phyloP scores from a whole-genome alignment of 169 alveolate genomes.

The Theileria annulata region DNA sequence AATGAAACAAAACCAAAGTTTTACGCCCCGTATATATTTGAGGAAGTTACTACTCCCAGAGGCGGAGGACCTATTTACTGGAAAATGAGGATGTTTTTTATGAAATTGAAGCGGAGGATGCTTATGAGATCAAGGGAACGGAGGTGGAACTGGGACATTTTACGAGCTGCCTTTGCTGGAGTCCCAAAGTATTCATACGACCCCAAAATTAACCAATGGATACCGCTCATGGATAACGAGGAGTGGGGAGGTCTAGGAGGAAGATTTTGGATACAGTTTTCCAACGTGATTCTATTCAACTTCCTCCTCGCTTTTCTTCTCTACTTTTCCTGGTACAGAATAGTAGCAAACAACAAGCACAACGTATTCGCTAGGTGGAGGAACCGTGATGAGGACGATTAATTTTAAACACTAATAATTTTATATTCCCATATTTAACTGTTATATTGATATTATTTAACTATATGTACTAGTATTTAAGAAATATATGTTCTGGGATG shows the following conservation, averaged over 20 bases:
- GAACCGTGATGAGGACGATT: constrained; percentile 46
- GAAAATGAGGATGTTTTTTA: constrained; percentile 55
- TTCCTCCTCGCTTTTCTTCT: constrained; percentile 72
- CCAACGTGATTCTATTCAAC: constrained; percentile 69
- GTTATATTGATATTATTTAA: too few species aligned
- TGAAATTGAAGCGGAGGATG: constrained; percentile 42
- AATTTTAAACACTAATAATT: neutral
- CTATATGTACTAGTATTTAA: too few species aligned
- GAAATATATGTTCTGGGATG: neutral
- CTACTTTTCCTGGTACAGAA: constrained; percentile 68
- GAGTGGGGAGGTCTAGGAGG: constrained; percentile 82
- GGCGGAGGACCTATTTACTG: constrained; percentile 78
- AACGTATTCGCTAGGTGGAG: constrained; percentile 78
- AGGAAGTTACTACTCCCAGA: constrained; percentile 65
- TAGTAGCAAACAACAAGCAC: constrained; percentile 74
- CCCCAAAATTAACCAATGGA: constrained; percentile 76
- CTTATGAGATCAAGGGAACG: constrained; percentile 57
- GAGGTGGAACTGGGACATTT: constrained; percentile 66
- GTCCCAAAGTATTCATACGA: constrained; percentile 76
- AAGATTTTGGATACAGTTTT: constrained; percentile 71
- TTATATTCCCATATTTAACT: too few species aligned
- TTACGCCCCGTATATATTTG: constrained; percentile 53
- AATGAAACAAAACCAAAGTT: constrained; percentile 24
- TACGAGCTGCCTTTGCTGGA: constrained; percentile 75
- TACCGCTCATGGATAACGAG: constrained; percentile 76